These are phyloP conservation scores for Helotiales sp. DNA, from an alignment of 2,329 filamentous ascomycete species.

Conservation along the genomic window DNA sequence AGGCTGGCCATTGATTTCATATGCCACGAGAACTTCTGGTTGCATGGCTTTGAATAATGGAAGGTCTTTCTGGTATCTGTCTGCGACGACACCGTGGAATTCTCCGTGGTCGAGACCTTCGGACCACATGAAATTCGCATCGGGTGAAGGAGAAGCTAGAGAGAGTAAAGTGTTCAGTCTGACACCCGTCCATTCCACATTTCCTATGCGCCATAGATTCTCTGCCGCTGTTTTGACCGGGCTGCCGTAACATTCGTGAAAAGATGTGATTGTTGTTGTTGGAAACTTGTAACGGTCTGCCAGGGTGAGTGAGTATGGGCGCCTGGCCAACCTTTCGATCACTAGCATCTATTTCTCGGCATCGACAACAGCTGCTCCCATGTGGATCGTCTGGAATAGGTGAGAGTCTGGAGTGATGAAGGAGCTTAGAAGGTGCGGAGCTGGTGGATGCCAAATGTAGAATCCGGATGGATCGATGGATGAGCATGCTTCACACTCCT, in stretches of 20 bases:
- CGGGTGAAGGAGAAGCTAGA: constrained; percentile 5
- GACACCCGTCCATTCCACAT: constrained; percentile 15
- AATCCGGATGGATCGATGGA: constrained; percentile 10
- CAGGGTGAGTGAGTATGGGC: neutral
- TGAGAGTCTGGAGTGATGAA: constrained; percentile 12
- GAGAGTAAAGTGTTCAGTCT: constrained; percentile 1
- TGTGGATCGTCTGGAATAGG: constrained; percentile 20
- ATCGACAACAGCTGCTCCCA: constrained; percentile 14
- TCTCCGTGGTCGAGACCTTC: constrained; percentile 15
- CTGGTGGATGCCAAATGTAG: constrained; percentile 12
- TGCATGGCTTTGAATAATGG: constrained; percentile 16
- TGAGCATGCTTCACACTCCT: neutral
- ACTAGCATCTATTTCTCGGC: neutral
- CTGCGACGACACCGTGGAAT: constrained; percentile 11
- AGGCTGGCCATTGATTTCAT: constrained; percentile 22
- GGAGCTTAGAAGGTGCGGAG: constrained; percentile 8
- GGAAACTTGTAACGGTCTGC: constrained; percentile 5
- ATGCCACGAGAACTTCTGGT: constrained; percentile 18
- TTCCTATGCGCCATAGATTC: constrained; percentile 21
- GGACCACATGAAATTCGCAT: constrained; percentile 12
- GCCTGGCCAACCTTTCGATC: constrained; percentile 2
- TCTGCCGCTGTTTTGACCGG: constrained; percentile 12
- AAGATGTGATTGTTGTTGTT: constrained; percentile 14
- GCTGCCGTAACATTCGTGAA: constrained; percentile 24
- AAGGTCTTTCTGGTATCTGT: constrained; percentile 23